Conservation (phyloP, 495 filamentous ascomycete species). For the Xylaria longipes region DNA sequence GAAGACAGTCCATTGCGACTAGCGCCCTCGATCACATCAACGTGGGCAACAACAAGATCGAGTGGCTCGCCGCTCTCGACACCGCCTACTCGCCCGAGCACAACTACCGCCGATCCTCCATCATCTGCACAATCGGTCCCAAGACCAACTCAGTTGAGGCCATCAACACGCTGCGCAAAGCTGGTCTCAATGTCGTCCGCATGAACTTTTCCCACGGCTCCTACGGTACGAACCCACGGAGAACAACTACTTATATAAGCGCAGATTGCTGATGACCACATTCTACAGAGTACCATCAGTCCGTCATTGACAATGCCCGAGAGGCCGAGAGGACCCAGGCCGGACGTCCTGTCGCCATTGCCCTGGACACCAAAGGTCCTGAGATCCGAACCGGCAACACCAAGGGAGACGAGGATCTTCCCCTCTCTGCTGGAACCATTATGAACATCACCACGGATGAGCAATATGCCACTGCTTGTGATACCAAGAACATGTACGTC, state of each 20-base stretch:
- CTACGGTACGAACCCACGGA: conserved; percentile 57
- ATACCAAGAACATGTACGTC: conserved; percentile 91
- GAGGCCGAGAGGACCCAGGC: conserved; percentile 74
- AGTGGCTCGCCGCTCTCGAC: conserved; percentile 83
- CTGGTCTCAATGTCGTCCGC: conserved; percentile 95
- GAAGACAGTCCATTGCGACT: conserved; percentile 58
- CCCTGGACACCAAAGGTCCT: conserved; percentile 97
- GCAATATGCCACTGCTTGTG: conserved; percentile 81
- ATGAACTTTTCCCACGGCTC: conserved; percentile 98
- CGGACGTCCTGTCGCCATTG: conserved; percentile 93
- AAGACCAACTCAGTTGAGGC: conserved; percentile 98
- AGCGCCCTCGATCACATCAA: conserved; percentile 79
- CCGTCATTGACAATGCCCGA: conserved; percentile 92
- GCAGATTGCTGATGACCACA: not conserved
- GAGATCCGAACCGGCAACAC: conserved; percentile 99
- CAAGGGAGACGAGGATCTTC: conserved; percentile 78
- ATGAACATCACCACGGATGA: conserved; percentile 98
- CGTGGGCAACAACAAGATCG: conserved; percentile 76
- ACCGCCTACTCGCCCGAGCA: conserved; percentile 78
- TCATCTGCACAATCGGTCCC: conserved; percentile 98
- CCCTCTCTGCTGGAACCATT: conserved; percentile 80
- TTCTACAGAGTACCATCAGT: conserved; percentile 73
- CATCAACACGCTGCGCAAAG: conserved; percentile 88
- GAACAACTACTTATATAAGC: not conserved
- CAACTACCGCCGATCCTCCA: conserved; percentile 93